These are phyloP conservation scores for Mangifera indica DNA, from an alignment of 345 rosid genomes.

Conservation along the genomic window DNA sequence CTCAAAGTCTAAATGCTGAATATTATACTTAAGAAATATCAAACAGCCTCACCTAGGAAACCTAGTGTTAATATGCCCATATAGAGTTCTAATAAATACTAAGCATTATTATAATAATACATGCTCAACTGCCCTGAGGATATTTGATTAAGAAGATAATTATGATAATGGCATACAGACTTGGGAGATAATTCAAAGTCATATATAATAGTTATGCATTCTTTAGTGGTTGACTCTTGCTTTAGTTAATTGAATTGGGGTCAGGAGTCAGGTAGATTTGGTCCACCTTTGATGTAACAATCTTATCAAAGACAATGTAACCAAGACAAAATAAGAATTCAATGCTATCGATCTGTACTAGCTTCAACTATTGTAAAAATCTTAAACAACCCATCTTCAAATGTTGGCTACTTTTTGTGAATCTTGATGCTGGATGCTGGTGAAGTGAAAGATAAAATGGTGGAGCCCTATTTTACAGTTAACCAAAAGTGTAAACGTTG, in stretches of 20 bases:
- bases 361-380: conserved; percentile 1
- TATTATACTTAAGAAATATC: not conserved
- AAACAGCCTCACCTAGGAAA: not conserved
- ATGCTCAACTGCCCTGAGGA: conserved; percentile 26
- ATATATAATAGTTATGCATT: not conserved
- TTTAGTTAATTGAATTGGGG: conserved; percentile 35
- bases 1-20: not conserved
- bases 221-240: conserved; percentile 49
- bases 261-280: conserved; percentile 25
- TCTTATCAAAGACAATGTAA: conserved; percentile 27
- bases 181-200: not conserved
- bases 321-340: conserved; percentile 26
- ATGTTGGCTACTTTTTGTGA: not conserved
- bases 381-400: not conserved
- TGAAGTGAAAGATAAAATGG: conserved; percentile 12
- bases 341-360: not conserved
- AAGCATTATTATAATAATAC: conserved; percentile 3
- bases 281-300: conserved; percentile 38
- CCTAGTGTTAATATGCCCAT: not conserved
- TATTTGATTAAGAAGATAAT: conserved; percentile 10
- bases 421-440: not conserved
- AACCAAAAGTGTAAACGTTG: conserved; percentile 18
- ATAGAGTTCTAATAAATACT: not conserved
- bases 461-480: conserved; percentile 18
- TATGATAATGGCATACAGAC: not conserved